Evolutionary conservation across 805 yeast genomes (phyloP), one percentile per base, ranked within the genome.

Genomic region (Nakazawaea pomicola): DNA sequence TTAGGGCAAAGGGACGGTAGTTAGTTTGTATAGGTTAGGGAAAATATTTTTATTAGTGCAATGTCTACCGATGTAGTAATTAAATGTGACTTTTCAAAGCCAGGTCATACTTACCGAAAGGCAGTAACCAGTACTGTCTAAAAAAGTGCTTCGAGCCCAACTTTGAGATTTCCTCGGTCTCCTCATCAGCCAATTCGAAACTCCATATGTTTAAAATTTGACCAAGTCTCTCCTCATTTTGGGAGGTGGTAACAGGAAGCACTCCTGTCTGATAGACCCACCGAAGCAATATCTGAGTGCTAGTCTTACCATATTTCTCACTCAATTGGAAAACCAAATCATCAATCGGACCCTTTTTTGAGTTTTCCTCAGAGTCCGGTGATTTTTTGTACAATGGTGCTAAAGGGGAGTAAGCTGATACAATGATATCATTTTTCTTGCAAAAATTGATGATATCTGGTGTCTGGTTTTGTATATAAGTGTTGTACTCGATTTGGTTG

Each of bases 371-470:
- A 23, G 38, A 12, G 45, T 70, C 72, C 36, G 56, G 60, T 42
- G 53, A 58, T 14, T 71, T 67, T 54, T 74, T 70, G 38, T 71
- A 65, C 36, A 83, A 60, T 11, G 82, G 71, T 9, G 89, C 91
- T 49, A 86, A 66, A 16, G 95, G 93, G 21, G 87, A 79, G 62
- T 84, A 87, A 7, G 95, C 95, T 57, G 81, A 81, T 39, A 83
- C 58, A 24, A 67, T 57, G 45, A 82, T 80, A 29, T 59, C 61
- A 47, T 83, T 52, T 35, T 71, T 49, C 46, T 69, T 56, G 45
- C 77, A 67, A 51, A 66, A 82, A 3, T 76, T 68, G 34, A 68
- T 62, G 44, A 74, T 64, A 2, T 76, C 83, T 0, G 74, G 71
- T 3, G 80, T 60, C 55, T 80, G 87, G 50, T 80, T 68, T 51